Conservation (phyloP, 495 filamentous ascomycete species). For the Annulohypoxylon bovei region DNA sequence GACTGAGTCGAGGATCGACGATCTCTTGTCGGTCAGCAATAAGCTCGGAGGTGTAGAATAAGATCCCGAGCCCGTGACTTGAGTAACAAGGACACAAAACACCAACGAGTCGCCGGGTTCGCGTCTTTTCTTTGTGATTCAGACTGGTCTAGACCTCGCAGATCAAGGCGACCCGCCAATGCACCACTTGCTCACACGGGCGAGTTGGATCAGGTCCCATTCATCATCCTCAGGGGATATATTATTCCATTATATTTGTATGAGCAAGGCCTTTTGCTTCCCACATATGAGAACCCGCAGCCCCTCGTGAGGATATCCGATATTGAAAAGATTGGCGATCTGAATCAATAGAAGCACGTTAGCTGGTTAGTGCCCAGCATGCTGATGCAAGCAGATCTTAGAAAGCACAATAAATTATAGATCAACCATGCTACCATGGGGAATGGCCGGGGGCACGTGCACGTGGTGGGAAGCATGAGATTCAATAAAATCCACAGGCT, state of each 20-base stretch:
- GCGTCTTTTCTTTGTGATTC: conserved; percentile 40
- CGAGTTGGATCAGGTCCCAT: conserved; percentile 1
- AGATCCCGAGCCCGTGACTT: conserved; percentile 32
- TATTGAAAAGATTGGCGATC: conserved; percentile 28
- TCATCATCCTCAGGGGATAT: conserved; percentile 23
- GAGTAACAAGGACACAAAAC: conserved; percentile 20
- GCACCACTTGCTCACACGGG: conserved; percentile 13
- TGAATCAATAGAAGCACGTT: conserved; percentile 17
- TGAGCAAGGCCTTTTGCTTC: conserved; percentile 14
- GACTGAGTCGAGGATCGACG: conserved; percentile 27
- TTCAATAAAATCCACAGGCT: conserved; percentile 9
- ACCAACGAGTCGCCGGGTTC: conserved; percentile 22
- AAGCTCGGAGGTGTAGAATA: conserved; percentile 25
- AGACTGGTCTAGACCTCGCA: conserved; percentile 45
- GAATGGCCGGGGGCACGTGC: conserved; percentile 11
- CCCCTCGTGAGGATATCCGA: conserved; percentile 8
- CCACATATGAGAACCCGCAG: background rate
- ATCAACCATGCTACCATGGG: conserved; percentile 20
- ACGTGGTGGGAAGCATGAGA: conserved; percentile 21
- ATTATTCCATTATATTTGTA: background rate
- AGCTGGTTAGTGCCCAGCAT: conserved; percentile 15
- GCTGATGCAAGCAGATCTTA: conserved; percentile 27
- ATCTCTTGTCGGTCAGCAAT: conserved; percentile 26
- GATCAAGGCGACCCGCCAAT: conserved; percentile 40
- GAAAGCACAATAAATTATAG: conserved; percentile 22